Base-by-base conservation (phyloP, 2,329 filamentous ascomycete genomes). In the Verticillium isaacii region DNA sequence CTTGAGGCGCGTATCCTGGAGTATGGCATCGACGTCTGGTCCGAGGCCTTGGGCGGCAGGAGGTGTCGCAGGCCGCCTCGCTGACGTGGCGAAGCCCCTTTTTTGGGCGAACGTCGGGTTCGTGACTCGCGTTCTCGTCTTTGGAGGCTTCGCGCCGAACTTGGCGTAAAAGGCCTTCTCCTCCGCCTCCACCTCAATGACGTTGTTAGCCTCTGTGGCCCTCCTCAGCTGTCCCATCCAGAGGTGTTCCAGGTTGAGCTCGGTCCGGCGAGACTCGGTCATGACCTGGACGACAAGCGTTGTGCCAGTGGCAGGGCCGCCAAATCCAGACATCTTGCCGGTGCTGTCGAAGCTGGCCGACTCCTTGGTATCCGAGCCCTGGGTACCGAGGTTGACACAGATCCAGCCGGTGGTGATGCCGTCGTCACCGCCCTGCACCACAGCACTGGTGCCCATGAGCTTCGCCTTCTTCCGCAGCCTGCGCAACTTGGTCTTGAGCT, bases 331-430 rank as follows among this genome's bases (percentile, higher is more conserved):
- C 62, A 93, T 86, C 9, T 84, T 80, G 15, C 86, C 81, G 14
- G 77, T 75, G 17, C 78, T 77, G 23, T 82, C 79, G 41, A 82
- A 71, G 32, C 78, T 74, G 12, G 76, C 72, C 15, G 75, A 71
- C 64, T 85, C 81, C 9, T 72, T 70, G 17, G 72, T 69, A n/a
- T 82, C 79, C 25, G 84, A 83, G 54, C 89, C 85, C 1, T 92
- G 82, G 17, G 85, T 85, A 5, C 91, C 92, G 11, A 95, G 84
- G 72, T 97, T 96, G 64, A 98, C 91, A 75, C 95, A 99, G 23
- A 99, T 90, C 95, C 95, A 99, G 11, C 93, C 93, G 1, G 94
- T 97, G 14, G 90, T 89, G 59, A 97, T 91, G 2, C 93, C 94
- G 70, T 97, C 92, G 68, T 97, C 93, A 57, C 83, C 84, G 15